phyloP scores from a whole-genome alignment of 805 yeast genomes.

The Hemisphaericaspora nanyangensis region DNA sequence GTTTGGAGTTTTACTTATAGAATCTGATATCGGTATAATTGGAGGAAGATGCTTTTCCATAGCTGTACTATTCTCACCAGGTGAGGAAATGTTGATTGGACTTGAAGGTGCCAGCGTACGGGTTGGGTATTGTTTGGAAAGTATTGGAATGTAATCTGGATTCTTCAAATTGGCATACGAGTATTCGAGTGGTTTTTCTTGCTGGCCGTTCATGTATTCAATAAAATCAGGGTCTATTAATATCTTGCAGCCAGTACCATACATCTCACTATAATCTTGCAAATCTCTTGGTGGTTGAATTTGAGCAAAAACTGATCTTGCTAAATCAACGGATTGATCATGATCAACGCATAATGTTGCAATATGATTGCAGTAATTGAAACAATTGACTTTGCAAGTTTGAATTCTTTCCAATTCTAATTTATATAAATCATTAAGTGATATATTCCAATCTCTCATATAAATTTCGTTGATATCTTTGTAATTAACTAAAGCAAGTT shows the following conservation, averaged over 20 bases:
- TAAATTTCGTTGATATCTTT: slow-evolving; percentile 59
- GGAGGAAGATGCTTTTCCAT: neutral
- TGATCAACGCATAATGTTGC: slow-evolving; percentile 75
- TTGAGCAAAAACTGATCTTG: slow-evolving; percentile 63
- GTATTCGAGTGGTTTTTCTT: slow-evolving; percentile 18
- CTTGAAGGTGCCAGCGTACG: slow-evolving; percentile 17
- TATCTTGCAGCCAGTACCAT: slow-evolving; percentile 64
- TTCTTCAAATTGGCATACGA: slow-evolving; percentile 26
- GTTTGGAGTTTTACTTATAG: slow-evolving; percentile 1
- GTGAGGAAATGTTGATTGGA: neutral
- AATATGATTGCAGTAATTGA: slow-evolving; percentile 73
- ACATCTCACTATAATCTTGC: slow-evolving; percentile 45
- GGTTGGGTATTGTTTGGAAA: slow-evolving; percentile 26
- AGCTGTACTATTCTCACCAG: neutral
- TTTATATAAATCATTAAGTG: slow-evolving; percentile 60
- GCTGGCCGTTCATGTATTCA: slow-evolving; percentile 46
- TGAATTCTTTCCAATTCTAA: slow-evolving; percentile 72
- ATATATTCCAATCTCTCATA: slow-evolving; percentile 67
- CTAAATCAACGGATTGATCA: slow-evolving; percentile 71
- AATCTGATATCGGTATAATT: neutral
- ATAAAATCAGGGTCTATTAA: slow-evolving; percentile 58
- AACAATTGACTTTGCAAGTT: slow-evolving; percentile 63
- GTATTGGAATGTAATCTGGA: slow-evolving; percentile 28
- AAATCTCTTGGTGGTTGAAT: slow-evolving; percentile 63
- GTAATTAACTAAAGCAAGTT: slow-evolving; percentile 47